Base-by-base conservation (phyloP, 345 rosid genomes). In the Kandelia obovata region DNA sequence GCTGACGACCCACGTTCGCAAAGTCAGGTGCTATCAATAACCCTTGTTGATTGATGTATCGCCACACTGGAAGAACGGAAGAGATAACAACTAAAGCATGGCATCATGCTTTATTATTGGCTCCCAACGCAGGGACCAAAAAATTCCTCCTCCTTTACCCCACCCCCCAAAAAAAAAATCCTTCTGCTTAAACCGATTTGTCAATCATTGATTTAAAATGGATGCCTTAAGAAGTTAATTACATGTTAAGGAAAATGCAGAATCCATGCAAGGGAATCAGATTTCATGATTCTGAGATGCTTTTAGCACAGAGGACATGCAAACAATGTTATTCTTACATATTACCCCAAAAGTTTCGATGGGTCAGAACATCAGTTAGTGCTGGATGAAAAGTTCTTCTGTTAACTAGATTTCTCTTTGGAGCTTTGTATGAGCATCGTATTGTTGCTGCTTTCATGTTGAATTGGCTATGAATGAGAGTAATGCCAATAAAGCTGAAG, bases 401-500 rank as follows among this genome's bases (percentile, higher is more conserved):
- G 17, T 43, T 15, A 15, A 11, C 5, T 58, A 39, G 39, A 56
- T 57, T 47, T 52, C 3, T 61, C 27, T 32, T 53, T 23, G 51
- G 19, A 53, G 39, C 62, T 73, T 73, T 32, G 56, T 37, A 58
- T 21, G 43, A 34, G 61, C 52, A 17, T 15, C 51, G 9, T 51
- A 31, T 26, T 61, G 46, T 52, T 71, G 57, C 72, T 63, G 66
- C 16, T 20, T 69, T 20, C 68, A 65, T 67, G 75, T 61, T 63
- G 19, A 43, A 43, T 43, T 43, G 49, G 16, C 49, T 13, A 43
- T 43, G 17, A 43, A 43, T 13, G 49, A 43, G 16, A 11, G 49
- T 25, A 37, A 37, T 46, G 47, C 65, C 61, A 67, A 66, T 76
- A 66, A 73, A 68, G 75, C 66, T 31, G 66, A 55, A 61, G 72